Conservation (phyloP, 345 rosid species). For the Gossypium raimondii region DNA sequence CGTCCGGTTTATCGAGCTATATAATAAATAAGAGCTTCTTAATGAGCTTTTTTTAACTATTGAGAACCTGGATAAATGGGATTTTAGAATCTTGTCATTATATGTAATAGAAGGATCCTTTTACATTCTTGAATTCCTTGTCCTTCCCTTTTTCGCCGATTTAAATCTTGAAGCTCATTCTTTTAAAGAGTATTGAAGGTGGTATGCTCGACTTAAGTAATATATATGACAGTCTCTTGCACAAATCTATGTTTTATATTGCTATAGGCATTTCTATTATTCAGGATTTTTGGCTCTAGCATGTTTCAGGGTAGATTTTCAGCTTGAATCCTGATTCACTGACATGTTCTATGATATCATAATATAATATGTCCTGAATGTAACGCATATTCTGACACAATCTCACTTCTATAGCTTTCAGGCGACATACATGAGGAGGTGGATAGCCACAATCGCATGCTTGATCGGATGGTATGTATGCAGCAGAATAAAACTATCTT, state of each 20-base stretch:
- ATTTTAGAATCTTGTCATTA: background rate
- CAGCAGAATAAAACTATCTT: background rate
- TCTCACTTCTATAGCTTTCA: constrained; percentile 48
- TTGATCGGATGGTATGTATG: constrained; percentile 73
- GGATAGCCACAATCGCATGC: constrained; percentile 72
- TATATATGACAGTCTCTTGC: background rate
- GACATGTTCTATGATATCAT: background rate
- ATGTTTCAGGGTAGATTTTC: constrained; percentile 1
- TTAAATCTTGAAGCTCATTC: background rate
- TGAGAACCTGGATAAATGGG: background rate
- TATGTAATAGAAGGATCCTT: background rate
- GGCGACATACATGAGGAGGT: constrained; percentile 93
- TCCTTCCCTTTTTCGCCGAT: background rate
- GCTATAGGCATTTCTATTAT: background rate
- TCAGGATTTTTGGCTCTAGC: background rate
- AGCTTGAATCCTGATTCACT: background rate
- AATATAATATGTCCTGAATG: background rate
- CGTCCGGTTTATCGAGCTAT: background rate
- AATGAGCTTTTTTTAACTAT: background rate
- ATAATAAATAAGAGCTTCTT: background rate
- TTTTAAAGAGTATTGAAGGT: background rate
- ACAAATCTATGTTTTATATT: background rate
- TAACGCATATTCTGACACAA: constrained; percentile 13
- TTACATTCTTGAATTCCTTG: background rate
- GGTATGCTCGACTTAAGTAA: background rate